Evolutionary conservation across 176 grass and related monocot genomes (phyloP).

Genomic region (Oryza meridionalis): DNA sequence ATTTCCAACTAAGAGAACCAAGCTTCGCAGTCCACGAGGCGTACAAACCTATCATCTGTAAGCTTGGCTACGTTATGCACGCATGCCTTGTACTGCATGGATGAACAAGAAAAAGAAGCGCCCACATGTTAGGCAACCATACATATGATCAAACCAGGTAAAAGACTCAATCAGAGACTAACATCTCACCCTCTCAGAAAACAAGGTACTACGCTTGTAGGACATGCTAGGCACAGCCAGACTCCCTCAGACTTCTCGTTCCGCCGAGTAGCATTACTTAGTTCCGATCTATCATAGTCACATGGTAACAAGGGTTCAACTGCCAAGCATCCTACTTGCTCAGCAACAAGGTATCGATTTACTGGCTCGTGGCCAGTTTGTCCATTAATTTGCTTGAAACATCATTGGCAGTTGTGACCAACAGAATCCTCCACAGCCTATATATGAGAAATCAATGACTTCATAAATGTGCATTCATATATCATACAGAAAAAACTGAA

Average conservation of each 20-base stretch:
- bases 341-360: not conserved
- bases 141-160: not conserved
- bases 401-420: conserved; percentile 27
- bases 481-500: conserved; percentile 9
- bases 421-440: conserved; percentile 34
- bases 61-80: not conserved
- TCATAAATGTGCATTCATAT: conserved; percentile 15
- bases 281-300: not conserved
- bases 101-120: not conserved
- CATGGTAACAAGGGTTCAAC: not conserved
- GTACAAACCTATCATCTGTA: not conserved
- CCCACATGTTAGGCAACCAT: not conserved
- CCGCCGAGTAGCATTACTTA: not conserved
- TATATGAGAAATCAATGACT: not conserved
- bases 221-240: not conserved
- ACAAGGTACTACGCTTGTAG: not conserved
- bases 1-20: not conserved
- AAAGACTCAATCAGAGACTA: not conserved
- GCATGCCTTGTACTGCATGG: conserved; percentile 29
- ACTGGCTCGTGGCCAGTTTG: not conserved
- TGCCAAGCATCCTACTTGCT: not conserved
- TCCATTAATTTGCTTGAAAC: conserved; percentile 3
- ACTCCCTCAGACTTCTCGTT: not conserved
- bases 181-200: not conserved
- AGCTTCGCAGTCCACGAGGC: not conserved